Evolutionary conservation across 306 rosid genomes (phyloP).

Genomic region (Mimosa pudica): DNA sequence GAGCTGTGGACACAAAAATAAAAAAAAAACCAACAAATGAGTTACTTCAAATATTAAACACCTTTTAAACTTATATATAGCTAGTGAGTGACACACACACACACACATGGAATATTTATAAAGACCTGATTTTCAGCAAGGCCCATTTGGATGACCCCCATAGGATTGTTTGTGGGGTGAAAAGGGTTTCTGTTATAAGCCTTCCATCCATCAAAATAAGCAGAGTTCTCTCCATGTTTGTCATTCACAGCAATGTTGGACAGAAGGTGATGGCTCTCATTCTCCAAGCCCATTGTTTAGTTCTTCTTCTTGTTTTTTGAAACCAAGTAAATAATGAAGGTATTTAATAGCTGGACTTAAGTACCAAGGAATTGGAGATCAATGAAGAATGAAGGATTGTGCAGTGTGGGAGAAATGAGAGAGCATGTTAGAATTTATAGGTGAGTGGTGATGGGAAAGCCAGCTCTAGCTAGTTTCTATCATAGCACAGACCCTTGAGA

Average conservation of each 20-base stretch:
- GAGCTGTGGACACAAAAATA: conserved; percentile 37
- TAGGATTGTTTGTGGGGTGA: conserved; percentile 45
- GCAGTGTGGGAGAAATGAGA: not conserved
- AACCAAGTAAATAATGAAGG: not conserved
- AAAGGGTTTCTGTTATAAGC: conserved; percentile 59
- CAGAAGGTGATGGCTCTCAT: conserved; percentile 24
- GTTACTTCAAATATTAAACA: not conserved
- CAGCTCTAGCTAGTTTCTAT: no score
- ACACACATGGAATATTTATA: no score
- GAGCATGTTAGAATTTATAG: not conserved
- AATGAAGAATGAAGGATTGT: not conserved
- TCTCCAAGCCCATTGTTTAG: conserved; percentile 22
- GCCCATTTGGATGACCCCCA: conserved; percentile 71
- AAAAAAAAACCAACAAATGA: not conserved
- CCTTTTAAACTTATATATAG: not conserved
- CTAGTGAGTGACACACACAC: no score
- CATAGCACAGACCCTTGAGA: not conserved
- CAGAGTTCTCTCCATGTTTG: conserved; percentile 57
- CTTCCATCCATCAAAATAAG: conserved; percentile 71
- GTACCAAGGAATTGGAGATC: not conserved
- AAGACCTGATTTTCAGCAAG: conserved; percentile 67
- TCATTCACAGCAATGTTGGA: conserved; percentile 55
- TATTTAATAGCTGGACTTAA: not conserved
- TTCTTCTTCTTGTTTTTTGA: not conserved
- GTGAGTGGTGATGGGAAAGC: conserved; percentile 1